A percentile compares a stretch with the other conserved stretches of the same genome.
phyloP scores from a whole-genome alignment of 1,139 yeast genomes.

The Eremothecium cymbalariae region DNA sequence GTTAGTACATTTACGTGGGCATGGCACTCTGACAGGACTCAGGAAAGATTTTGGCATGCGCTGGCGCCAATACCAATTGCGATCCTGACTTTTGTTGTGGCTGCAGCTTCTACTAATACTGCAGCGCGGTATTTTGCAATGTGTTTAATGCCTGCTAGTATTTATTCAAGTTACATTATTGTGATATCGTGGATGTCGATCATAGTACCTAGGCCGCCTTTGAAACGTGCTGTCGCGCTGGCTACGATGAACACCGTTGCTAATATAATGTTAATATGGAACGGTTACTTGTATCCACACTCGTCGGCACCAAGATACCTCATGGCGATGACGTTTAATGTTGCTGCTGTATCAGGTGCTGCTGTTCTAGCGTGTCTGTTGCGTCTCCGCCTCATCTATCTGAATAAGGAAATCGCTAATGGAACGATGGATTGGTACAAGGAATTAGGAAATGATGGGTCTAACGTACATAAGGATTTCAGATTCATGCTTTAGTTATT shows the following conservation, averaged over 20 bases:
- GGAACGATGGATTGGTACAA: slow-evolving; percentile 47
- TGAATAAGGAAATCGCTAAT: slow-evolving; percentile 39
- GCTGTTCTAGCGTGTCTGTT: slow-evolving; percentile 37
- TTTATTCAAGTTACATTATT: slow-evolving; percentile 49
- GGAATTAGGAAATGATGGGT: slow-evolving; percentile 44
- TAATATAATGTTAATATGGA: slow-evolving; percentile 49
- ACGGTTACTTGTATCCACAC: slow-evolving; percentile 41
- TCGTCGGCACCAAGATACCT: slow-evolving; percentile 39
- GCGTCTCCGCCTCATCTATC: slow-evolving; percentile 35
- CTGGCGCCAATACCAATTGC: slow-evolving; percentile 40
- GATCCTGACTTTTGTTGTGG: slow-evolving; percentile 44
- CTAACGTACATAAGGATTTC: slow-evolving; percentile 39
- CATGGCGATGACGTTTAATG: slow-evolving; percentile 42
- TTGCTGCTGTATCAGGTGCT: slow-evolving; percentile 40
- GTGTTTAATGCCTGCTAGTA: slow-evolving; percentile 53
- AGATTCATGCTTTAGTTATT: slow-evolving; percentile 32
- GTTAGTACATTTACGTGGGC: slow-evolving; percentile 48
- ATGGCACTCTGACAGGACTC: slow-evolving; percentile 49
- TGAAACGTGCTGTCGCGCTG: slow-evolving; percentile 46
- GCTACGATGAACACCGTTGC: slow-evolving; percentile 46
- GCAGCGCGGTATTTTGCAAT: slow-evolving; percentile 56
- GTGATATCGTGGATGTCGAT: slow-evolving; percentile 52
- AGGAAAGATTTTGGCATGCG: slow-evolving; percentile 50
- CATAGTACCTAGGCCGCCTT: slow-evolving; percentile 44
- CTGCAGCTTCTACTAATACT: slow-evolving; percentile 46